A percentile compares a stretch with the other conserved stretches of the same genome.
Evolutionary conservation across 1,139 yeast genomes (phyloP).

Genomic region (Arxiozyma heterogenica): DNA sequence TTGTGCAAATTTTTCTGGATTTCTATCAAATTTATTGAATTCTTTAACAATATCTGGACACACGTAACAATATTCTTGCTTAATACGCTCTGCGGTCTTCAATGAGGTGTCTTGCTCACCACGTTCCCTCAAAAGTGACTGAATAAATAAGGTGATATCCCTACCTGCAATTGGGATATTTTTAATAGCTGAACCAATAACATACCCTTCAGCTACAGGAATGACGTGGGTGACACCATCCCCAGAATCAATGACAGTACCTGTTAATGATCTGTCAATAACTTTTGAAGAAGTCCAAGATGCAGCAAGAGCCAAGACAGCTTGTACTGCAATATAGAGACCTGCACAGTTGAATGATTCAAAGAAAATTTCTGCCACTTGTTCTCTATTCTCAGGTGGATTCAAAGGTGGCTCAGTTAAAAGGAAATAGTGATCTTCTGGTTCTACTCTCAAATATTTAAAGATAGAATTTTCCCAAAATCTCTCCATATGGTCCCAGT

Average conservation of each 20-base stretch:
- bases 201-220: conserved; percentile 99
- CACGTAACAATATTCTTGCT: conserved; percentile 93
- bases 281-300: conserved; percentile 98
- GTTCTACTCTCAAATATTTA: conserved; percentile 93
- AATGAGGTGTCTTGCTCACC: conserved; percentile 92
- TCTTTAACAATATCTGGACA: conserved; percentile 97
- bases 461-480: conserved; percentile 97
- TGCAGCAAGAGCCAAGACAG: conserved; percentile 95
- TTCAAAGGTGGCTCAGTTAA: conserved; percentile 97
- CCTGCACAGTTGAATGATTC: conserved; percentile 99
- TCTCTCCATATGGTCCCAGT: conserved; percentile 99
- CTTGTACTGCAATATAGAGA: conserved; percentile 95
- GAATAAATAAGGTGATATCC: conserved; percentile 90
- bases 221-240: conserved; percentile 98
- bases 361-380: conserved; percentile 97
- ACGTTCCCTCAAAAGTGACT: conserved; percentile 86
- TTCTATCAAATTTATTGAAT: conserved; percentile 87
- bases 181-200: conserved; percentile 93
- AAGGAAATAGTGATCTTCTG: conserved; percentile 93
- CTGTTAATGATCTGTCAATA: conserved; percentile 88
- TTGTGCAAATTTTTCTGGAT: conserved; percentile 90
- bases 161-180: conserved; percentile 98
- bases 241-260: conserved; percentile 96
- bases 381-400: conserved; percentile 97
- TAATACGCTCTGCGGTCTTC: conserved; percentile 92